phyloP scores from a whole-genome alignment of 2,329 filamentous ascomycete species.

The Claviceps sorghi region DNA sequence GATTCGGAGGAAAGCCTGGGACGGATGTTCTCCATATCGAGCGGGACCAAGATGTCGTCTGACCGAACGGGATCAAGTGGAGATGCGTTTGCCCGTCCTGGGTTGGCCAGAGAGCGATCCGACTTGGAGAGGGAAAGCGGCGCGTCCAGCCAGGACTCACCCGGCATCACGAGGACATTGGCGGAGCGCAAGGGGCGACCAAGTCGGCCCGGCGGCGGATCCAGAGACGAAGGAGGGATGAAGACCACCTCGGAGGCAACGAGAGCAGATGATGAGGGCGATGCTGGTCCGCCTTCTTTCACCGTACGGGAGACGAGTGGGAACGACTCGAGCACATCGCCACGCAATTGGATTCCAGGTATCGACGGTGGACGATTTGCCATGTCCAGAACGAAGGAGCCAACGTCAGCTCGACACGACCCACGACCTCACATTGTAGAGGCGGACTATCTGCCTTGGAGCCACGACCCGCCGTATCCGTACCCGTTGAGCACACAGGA shows the following conservation, averaged over 20 bases:
- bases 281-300: constrained; percentile 18
- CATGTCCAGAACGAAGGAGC: constrained; percentile 14
- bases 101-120: constrained; percentile 14
- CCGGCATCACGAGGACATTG: constrained; percentile 11
- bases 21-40: constrained; percentile 45
- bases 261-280: constrained; percentile 19
- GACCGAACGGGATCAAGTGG: constrained; percentile 6
- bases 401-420: constrained; percentile 21
- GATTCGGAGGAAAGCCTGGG: constrained; percentile 45
- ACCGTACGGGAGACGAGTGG: constrained; percentile 14
- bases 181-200: constrained; percentile 5
- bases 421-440: constrained; percentile 33
- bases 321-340: not conserved
- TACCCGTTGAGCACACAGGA: constrained; percentile 21
- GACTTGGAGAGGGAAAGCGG: constrained; percentile 17
- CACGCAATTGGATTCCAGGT: not conserved
- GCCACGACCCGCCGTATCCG: constrained; percentile 40
- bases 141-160: constrained; percentile 22
- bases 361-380: constrained; percentile 7
- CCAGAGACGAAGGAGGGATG: constrained; percentile 24
- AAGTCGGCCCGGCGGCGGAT: constrained; percentile 14
- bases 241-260: constrained; percentile 32
- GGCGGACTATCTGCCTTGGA: constrained; percentile 45
- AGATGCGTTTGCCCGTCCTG: constrained; percentile 14
- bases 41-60: constrained; percentile 21